A percentile compares a stretch with the other conserved stretches of the same genome.
phyloP scores from a whole-genome alignment of 495 filamentous ascomycete species.

The Bacidia gigantensis region DNA sequence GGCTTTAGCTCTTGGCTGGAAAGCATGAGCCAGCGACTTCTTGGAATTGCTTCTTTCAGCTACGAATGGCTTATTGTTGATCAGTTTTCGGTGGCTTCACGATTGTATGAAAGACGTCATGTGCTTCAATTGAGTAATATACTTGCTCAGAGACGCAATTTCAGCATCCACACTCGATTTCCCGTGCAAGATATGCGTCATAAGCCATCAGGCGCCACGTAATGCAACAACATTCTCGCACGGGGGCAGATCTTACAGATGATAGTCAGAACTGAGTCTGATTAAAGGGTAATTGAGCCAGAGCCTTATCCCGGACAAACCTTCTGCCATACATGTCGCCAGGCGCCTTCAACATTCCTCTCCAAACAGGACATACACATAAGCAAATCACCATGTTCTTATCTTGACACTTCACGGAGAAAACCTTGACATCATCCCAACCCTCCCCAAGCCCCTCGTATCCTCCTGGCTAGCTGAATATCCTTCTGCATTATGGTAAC shows the following conservation, averaged over 20 bases:
- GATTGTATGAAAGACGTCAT: background rate
- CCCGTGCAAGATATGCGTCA: no score
- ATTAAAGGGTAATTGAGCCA: no score
- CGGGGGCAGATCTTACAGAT: no score
- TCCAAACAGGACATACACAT: no score
- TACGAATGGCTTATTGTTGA: background rate
- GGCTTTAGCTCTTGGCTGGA: background rate
- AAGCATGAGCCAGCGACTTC: background rate
- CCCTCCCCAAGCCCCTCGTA: constrained; percentile 58
- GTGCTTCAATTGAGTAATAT: background rate
- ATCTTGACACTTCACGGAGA: background rate
- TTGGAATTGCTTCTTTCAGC: background rate
- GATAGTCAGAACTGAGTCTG: no score
- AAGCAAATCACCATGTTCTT: no score
- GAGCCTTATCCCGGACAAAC: no score
- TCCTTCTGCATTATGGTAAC: constrained; percentile 98
- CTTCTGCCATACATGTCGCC: no score
- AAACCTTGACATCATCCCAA: constrained; percentile 32
- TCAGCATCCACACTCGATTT: no score
- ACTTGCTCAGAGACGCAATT: background rate
- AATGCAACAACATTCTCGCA: no score
- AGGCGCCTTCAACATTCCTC: no score
- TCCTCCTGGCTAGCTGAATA: constrained; percentile 77
- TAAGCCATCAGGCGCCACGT: no score
- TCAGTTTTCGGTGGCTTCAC: background rate